These are phyloP conservation scores for Lagenidium giganteum DNA, from an alignment of 352 stramenopile genomes.

Conservation along the genomic window DNA sequence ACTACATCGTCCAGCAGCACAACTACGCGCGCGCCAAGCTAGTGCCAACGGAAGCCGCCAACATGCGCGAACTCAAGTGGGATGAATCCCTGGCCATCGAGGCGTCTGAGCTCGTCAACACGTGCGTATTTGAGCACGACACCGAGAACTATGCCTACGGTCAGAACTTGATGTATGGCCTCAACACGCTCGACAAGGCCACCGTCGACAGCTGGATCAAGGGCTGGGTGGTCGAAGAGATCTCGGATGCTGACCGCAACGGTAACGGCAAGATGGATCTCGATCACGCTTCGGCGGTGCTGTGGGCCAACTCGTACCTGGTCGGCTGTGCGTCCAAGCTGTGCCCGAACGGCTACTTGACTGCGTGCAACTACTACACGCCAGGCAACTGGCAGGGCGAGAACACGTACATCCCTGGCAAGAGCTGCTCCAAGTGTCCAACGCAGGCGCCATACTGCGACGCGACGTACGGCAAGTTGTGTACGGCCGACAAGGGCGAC, in stretches of 20 bases:
- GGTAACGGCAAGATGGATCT: constrained; percentile 26
- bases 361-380: constrained; percentile 32
- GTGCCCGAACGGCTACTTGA: constrained; percentile 27
- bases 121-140: constrained; percentile 30
- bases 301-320: constrained; percentile 32
- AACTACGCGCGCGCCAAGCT: constrained; percentile 25
- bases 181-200: constrained; percentile 13
- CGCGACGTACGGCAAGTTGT: constrained; percentile 21
- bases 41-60: constrained; percentile 19
- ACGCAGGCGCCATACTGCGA: constrained; percentile 24
- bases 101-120: constrained; percentile 28
- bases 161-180: constrained; percentile 35
- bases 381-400: constrained; percentile 31
- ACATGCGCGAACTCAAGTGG: constrained; percentile 34
- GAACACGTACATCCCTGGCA: constrained; percentile 21
- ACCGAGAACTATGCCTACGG: constrained; percentile 33
- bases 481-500: constrained; percentile 11
- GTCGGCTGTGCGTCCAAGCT: constrained; percentile 32
- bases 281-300: constrained; percentile 30
- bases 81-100: constrained; percentile 32
- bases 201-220: constrained; percentile 26
- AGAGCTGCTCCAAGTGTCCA: constrained; percentile 27
- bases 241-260: constrained; percentile 20
- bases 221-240: constrained; percentile 25
- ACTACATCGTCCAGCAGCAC: constrained; percentile 30